Percentiles rank a stretch among this genome's conserved stretches.
Conservation (phyloP, 208 protist species). For the Leishmania tropica region DNA sequence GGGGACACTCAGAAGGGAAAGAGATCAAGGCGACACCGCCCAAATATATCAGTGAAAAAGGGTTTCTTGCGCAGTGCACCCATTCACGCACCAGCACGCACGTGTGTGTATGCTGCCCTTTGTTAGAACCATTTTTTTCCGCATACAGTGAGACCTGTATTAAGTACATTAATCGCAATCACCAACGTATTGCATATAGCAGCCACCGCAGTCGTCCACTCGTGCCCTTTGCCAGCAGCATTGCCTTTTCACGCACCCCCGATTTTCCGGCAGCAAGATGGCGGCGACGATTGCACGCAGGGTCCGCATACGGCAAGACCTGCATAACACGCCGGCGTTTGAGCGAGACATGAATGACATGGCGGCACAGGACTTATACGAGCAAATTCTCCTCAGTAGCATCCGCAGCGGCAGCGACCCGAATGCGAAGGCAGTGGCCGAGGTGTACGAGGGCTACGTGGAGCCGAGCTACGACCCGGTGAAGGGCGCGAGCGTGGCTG, state of each 20-base stretch:
- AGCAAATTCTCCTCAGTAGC: constrained; percentile 75
- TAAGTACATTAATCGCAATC: background rate
- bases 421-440: constrained; percentile 58
- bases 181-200: background rate
- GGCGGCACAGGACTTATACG: constrained; percentile 73
- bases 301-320: constrained; percentile 75
- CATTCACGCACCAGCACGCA: background rate
- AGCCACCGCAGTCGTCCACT: background rate
- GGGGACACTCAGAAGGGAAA: background rate
- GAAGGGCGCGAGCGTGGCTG: constrained; percentile 39
- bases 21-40: background rate
- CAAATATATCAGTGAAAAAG: background rate
- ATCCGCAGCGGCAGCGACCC: constrained; percentile 72
- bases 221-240: background rate
- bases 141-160: background rate
- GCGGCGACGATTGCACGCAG: constrained; percentile 9
- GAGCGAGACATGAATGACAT: constrained; percentile 84
- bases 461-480: constrained; percentile 58
- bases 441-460: constrained; percentile 77
- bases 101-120: background rate
- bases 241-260: background rate
- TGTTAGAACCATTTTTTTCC: background rate
- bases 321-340: constrained; percentile 46
- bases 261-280: background rate
- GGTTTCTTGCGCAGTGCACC: background rate